These are phyloP conservation scores for Picochlorum sp. DNA, from an alignment of 139 green algal genomes.

Conservation along the genomic window DNA sequence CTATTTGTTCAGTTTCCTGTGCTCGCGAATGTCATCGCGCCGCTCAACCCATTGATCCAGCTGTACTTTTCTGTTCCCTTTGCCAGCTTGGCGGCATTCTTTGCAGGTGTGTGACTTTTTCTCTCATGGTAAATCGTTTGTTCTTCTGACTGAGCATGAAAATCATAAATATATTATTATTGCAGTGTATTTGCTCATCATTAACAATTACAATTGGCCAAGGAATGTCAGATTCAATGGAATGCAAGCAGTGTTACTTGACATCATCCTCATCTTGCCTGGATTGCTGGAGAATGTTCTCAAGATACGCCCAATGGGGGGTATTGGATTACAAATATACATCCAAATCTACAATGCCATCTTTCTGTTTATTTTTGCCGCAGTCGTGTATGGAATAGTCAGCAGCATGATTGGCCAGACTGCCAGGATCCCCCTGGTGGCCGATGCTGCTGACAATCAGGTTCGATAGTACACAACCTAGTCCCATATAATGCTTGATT, in stretches of 20 bases:
- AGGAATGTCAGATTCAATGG: constrained; percentile 71
- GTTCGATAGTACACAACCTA: constrained; percentile 23
- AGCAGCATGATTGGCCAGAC: constrained; percentile 54
- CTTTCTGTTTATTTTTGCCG: constrained; percentile 67
- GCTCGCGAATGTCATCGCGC: constrained; percentile 17
- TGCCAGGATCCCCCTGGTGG: constrained; percentile 63
- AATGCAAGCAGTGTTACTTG: constrained; percentile 76
- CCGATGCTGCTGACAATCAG: constrained; percentile 67
- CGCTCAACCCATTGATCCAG: constrained; percentile 34
- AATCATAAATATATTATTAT: too few relatives aligned
- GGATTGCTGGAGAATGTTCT: constrained; percentile 42
- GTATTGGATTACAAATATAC: constrained; percentile 49
- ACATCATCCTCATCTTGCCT: constrained; percentile 73
- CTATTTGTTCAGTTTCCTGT: constrained; percentile 39
- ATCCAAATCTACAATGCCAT: constrained; percentile 68
- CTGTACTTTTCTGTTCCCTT: constrained; percentile 39
- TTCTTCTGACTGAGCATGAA: too few relatives aligned
- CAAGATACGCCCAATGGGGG: constrained; percentile 30
- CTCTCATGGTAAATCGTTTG: too few relatives aligned
- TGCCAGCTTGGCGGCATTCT: constrained; percentile 42
- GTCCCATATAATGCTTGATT: background rate
- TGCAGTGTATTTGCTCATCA: constrained; percentile 39
- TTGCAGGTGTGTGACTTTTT: constrained; percentile 3
- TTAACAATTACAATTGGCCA: constrained; percentile 26
- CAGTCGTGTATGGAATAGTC: constrained; percentile 64